Conservation (phyloP, 2,329 filamentous ascomycete genomes). For the Atkinsonella texensis region DNA sequence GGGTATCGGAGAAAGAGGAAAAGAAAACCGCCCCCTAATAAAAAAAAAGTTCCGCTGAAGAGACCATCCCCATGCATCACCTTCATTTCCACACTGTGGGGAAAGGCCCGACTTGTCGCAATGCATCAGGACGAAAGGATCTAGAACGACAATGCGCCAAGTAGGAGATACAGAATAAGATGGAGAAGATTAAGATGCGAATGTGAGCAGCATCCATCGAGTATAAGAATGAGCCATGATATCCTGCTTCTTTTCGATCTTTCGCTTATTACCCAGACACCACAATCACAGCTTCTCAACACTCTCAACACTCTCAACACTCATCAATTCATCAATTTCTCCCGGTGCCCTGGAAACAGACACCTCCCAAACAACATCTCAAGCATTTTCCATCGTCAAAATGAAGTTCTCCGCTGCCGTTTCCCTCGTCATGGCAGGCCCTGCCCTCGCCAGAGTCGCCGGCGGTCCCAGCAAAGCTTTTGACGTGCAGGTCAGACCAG, state of each 20-base stretch:
- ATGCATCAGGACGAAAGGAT: slow-evolving; percentile 8
- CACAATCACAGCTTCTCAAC: background rate
- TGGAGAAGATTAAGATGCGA: background rate
- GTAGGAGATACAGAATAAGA: slow-evolving; percentile 13
- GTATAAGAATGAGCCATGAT: background rate
- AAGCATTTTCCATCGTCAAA: slow-evolving; percentile 3
- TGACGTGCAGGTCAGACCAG: slow-evolving; percentile 34
- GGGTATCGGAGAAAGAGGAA: too few species aligned
- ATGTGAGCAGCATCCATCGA: background rate
- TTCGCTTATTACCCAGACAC: background rate
- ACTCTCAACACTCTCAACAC: background rate
- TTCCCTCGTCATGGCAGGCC: slow-evolving; percentile 15
- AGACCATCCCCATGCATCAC: too few species aligned
- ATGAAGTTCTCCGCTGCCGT: slow-evolving; percentile 19
- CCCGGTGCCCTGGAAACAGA: background rate
- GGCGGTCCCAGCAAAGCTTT: slow-evolving; percentile 25
- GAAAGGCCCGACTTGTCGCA: too few species aligned
- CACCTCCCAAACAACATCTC: background rate
- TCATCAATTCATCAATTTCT: background rate
- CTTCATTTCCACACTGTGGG: too few species aligned
- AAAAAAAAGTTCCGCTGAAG: too few species aligned
- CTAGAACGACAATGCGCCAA: slow-evolving; percentile 9
- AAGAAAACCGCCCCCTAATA: too few species aligned
- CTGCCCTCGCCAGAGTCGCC: slow-evolving; percentile 16
- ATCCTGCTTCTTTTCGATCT: background rate